phyloP scores from a whole-genome alignment of 495 filamentous ascomycete genomes.

The Annulohypoxylon moriforme region DNA sequence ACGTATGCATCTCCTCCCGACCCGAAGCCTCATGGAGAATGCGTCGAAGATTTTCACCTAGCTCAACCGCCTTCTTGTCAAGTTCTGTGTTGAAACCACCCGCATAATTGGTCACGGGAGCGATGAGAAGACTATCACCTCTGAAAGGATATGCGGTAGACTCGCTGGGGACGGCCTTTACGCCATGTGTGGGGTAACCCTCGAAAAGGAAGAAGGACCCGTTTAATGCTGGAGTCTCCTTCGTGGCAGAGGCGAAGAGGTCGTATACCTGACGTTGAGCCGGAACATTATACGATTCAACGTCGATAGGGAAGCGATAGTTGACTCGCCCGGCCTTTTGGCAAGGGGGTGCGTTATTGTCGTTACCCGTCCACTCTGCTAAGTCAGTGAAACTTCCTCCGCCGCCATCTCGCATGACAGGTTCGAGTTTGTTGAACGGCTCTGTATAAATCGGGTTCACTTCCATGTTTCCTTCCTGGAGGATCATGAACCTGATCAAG shows the following conservation, averaged over 20 bases:
- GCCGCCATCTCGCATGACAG: conserved; percentile 32
- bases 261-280: conserved; percentile 57
- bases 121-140: conserved; percentile 56
- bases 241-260: conserved; percentile 50
- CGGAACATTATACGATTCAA: conserved; percentile 53
- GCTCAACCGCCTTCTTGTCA: conserved; percentile 47
- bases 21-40: conserved; percentile 57
- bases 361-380: conserved; percentile 54
- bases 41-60: conserved; percentile 56
- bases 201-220: conserved; percentile 66
- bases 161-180: conserved; percentile 51
- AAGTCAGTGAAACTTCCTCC: conserved; percentile 56
- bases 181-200: conserved; percentile 62
- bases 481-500: conserved; percentile 59
- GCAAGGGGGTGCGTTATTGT: conserved; percentile 48
- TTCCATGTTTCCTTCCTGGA: conserved; percentile 56
- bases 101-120: conserved; percentile 55
- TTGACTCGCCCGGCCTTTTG: conserved; percentile 56
- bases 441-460: conserved; percentile 54
- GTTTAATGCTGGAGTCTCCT: conserved; percentile 38
- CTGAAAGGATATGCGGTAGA: conserved; percentile 55
- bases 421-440: conserved; percentile 56
- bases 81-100: conserved; percentile 52
- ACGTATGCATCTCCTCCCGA: conserved; percentile 53
- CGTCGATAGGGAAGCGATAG: conserved; percentile 61